Conservation (phyloP, 768 basidiomycete genomes). For the Podaxis pistillaris region DNA sequence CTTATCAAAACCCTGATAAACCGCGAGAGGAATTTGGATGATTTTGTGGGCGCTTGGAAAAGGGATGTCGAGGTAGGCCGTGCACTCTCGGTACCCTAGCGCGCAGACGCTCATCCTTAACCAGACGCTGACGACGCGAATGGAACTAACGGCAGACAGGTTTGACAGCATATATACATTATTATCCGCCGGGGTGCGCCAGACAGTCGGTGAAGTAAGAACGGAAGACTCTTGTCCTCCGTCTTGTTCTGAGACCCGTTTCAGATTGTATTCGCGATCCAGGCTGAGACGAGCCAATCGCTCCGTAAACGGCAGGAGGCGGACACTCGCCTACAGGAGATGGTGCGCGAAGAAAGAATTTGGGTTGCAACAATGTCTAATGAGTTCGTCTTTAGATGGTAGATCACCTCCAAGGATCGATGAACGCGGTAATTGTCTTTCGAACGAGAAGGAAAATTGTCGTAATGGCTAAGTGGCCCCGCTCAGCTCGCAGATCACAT, state of each 20-base stretch:
- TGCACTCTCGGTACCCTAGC: neutral
- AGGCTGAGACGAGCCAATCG: neutral
- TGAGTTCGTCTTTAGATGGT: neutral
- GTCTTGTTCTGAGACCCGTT: neutral
- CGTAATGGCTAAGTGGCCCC: neutral
- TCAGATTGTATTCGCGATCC: neutral
- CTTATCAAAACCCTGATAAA: constrained; percentile 42
- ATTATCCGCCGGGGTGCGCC: neutral
- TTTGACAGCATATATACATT: constrained; percentile 4
- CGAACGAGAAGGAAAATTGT: neutral
- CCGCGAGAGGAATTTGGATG: constrained; percentile 3
- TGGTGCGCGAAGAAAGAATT: neutral
- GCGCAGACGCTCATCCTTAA: neutral
- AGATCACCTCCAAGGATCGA: neutral
- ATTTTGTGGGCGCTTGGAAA: neutral
- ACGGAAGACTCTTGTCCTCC: neutral
- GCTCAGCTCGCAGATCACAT: constrained; percentile 7
- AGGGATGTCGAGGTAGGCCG: neutral
- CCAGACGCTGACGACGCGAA: neutral
- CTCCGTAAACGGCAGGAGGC: neutral
- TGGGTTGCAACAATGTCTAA: neutral
- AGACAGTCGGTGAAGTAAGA: constrained; percentile 1
- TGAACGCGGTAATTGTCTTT: constrained; percentile 1
- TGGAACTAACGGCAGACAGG: neutral
- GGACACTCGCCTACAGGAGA: constrained; percentile 1